Conservation (phyloP, 192 early-diverging fungal genomes). For the Entomortierella chlamydospora region DNA sequence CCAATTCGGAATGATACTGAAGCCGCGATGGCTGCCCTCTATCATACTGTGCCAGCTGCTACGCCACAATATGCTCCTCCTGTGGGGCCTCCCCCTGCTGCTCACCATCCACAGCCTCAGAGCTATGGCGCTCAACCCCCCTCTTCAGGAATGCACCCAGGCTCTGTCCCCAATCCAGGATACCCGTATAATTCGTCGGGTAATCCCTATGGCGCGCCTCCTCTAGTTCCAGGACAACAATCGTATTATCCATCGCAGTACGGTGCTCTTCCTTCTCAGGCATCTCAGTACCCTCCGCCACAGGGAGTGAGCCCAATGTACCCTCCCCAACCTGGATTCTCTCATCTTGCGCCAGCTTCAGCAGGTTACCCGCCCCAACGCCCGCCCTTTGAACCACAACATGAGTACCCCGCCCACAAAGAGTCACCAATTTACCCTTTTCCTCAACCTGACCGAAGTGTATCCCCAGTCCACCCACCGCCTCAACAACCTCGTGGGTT, state of each 20-base stretch:
- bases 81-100: background rate
- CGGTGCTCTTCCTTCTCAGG: background rate
- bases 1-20: slow-evolving; percentile 15
- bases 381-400: too few species aligned
- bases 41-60: background rate
- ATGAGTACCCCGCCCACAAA: too few species aligned
- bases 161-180: background rate
- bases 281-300: background rate
- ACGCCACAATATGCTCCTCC: background rate
- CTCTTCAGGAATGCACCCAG: background rate
- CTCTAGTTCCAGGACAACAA: background rate
- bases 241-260: background rate
- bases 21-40: background rate
- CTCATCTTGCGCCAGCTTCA: too few species aligned
- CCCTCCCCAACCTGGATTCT: too few species aligned
- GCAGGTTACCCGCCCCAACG: too few species aligned
- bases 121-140: too few species aligned
- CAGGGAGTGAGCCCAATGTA: too few species aligned
- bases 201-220: background rate
- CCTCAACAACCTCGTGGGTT: too few species aligned
- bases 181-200: background rate
- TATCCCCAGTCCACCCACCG: too few species aligned
- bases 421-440: too few species aligned
- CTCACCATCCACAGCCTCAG: background rate
- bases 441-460: too few species aligned